Percentiles rank a stretch among this genome's conserved stretches.
Conservation (phyloP, 2,329 filamentous ascomycete species). For the Colletotrichum abscissum region DNA sequence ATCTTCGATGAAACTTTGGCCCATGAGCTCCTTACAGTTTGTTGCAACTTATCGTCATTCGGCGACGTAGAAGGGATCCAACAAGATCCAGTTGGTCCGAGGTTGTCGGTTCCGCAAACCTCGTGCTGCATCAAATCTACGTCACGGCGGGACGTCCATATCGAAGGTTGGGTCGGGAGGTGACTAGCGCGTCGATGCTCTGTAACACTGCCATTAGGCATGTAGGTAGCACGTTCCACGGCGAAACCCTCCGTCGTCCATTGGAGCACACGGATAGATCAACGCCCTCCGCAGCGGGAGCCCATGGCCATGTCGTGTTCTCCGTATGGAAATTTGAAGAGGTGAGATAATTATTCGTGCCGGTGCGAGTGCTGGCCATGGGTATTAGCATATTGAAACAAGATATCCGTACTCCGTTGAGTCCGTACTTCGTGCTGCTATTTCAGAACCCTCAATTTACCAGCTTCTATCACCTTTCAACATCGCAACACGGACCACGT, state of each 20-base stretch:
- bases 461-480: not conserved
- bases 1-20: slow-evolving; percentile 16
- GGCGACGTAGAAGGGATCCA: slow-evolving; percentile 6
- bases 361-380: not conserved
- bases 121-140: slow-evolving; percentile 26
- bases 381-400: not conserved
- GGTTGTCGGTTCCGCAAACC: slow-evolving; percentile 17
- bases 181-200: slow-evolving; percentile 12
- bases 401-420: not conserved
- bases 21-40: slow-evolving; percentile 14
- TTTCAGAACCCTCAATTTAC: slow-evolving; percentile 6
- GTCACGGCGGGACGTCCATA: slow-evolving; percentile 21
- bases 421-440: not conserved
- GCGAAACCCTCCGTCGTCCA: slow-evolving; percentile 12
- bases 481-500: not conserved
- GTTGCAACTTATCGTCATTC: slow-evolving; percentile 4
- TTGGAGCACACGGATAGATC: slow-evolving; percentile 13
- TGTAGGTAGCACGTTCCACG: slow-evolving; percentile 14
- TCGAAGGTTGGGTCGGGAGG: slow-evolving; percentile 18
- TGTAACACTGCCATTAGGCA: slow-evolving; percentile 15
- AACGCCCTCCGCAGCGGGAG: slow-evolving; percentile 7
- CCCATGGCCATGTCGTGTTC: slow-evolving; percentile 16
- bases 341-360: not conserved
- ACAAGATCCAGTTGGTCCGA: not conserved
- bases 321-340: not conserved